phyloP scores from a whole-genome alignment of 176 grass and related monocot species.

The Dactylis glomerata region DNA sequence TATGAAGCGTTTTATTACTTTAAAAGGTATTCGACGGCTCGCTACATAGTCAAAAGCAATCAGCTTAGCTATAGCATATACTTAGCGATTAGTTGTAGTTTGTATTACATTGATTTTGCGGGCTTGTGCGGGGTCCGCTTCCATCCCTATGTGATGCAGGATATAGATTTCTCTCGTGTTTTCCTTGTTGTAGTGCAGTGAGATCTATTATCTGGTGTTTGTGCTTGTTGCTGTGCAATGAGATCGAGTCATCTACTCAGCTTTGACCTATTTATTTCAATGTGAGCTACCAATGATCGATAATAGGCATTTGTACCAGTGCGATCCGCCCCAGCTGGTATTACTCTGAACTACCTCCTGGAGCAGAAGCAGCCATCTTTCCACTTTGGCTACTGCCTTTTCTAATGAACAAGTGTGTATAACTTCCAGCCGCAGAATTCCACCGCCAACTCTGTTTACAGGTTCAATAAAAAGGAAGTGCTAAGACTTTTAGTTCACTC shows the following conservation, averaged over 20 bases:
- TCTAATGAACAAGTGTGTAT: neutral
- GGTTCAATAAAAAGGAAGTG: neutral
- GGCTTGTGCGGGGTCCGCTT: too few species aligned
- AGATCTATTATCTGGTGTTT: neutral
- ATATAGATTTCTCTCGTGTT: too few species aligned
- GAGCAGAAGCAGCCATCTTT: neutral
- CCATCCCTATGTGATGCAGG: too few species aligned
- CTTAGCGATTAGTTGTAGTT: too few species aligned
- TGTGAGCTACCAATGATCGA: neutral
- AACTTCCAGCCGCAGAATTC: neutral
- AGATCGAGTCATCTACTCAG: neutral
- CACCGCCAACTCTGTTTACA: constrained; percentile 2
- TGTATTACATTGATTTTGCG: too few species aligned
- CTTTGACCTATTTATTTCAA: neutral
- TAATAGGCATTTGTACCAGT: neutral
- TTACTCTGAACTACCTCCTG: neutral
- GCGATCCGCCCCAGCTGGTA: neutral
- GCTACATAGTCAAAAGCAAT: too few species aligned
- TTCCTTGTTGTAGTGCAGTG: too few species aligned
- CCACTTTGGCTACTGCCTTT: neutral
- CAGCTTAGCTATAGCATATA: too few species aligned
- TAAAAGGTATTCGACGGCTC: too few species aligned
- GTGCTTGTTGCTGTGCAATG: neutral
- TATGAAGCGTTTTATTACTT: too few species aligned
- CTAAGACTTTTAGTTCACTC: neutral